phyloP scores from a whole-genome alignment of 495 filamentous ascomycete species.

The Hypoxylon fuscum region DNA sequence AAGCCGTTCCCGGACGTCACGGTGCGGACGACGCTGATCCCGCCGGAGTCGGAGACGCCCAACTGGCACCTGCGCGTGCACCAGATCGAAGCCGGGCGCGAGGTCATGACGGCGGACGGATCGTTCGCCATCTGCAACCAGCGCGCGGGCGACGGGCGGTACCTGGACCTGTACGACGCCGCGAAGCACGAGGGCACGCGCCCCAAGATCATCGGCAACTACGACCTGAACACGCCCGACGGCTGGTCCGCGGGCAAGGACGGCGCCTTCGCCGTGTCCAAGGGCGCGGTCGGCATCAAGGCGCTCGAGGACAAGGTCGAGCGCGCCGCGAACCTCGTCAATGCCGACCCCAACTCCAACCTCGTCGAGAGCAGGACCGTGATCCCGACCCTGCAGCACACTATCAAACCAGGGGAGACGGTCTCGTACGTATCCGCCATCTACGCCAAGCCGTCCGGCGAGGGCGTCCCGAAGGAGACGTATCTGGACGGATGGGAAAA shows the following conservation, averaged over 20 bases:
- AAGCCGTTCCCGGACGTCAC: constrained; percentile 71
- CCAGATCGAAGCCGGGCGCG: constrained; percentile 62
- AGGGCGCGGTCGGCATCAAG: constrained; percentile 74
- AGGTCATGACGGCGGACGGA: constrained; percentile 74
- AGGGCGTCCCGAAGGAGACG: constrained; percentile 46
- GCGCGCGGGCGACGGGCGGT: constrained; percentile 64
- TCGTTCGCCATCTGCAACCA: constrained; percentile 75
- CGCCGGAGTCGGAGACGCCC: constrained; percentile 59
- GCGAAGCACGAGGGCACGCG: constrained; percentile 55
- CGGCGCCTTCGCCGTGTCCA: constrained; percentile 70
- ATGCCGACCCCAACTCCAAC: constrained; percentile 82
- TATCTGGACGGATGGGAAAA: constrained; percentile 65
- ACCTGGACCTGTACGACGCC: constrained; percentile 61
- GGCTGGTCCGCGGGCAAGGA: constrained; percentile 61
- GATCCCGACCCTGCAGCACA: constrained; percentile 70
- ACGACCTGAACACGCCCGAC: constrained; percentile 62
- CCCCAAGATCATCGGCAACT: constrained; percentile 63
- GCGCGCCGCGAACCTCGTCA: constrained; percentile 67
- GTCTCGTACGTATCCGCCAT: constrained; percentile 61
- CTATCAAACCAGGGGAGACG: constrained; percentile 53
- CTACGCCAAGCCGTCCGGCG: constrained; percentile 59
- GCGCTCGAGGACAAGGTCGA: constrained; percentile 57
- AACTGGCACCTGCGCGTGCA: constrained; percentile 78
- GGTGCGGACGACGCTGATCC: constrained; percentile 70
- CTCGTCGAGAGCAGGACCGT: constrained; percentile 73